Evolutionary conservation across 345 rosid genomes (phyloP), one percentile per base, ranked within the genome.

Genomic region (Lepidium sativum): DNA sequence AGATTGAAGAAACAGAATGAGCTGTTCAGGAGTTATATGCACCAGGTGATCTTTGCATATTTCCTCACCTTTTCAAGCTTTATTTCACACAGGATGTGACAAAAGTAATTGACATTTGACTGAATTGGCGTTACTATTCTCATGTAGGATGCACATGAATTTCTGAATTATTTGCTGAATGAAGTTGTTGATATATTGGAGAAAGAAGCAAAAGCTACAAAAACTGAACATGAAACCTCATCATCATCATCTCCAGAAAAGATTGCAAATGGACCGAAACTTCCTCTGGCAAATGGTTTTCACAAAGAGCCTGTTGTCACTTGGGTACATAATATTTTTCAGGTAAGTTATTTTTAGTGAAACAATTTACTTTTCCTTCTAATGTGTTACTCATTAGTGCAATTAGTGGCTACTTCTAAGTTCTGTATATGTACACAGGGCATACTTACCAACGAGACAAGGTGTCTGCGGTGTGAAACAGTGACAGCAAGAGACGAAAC

Each of bases 1-100:
- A 84, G 99, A 75, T 79, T 95, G 84, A 95, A 95, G 81, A 95
- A 95, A 79, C 99, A 95, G 75, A 95, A 95, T 75, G 99, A 95
- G 81, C 87, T 86, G 65, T 95, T 95, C 75, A 91, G 99, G 43
- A 91, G 99, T 76, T 95, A 95, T 70, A 91, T 95, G 99, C 99
- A 91, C 72, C 99, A 95, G 97, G 97, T 91, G 20, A 4, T 16
- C n/a, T 20, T 39, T 25, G 1, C 52, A 0, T 43, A 43, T 31
- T 31, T 60, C 6, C 42, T 44, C 52, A 15, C n/a, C n/a, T n/a
- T n/a, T n/a, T n/a, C n/a, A n/a, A n/a, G n/a, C n/a, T n/a, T n/a
- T n/a, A n/a, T n/a, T n/a, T n/a, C n/a, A n/a, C n/a, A n/a, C n/a
- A n/a, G n/a, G n/a, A 42, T 33, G 54, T 31, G 16, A 3, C 16